Base-by-base conservation (phyloP, 345 rosid species). In the Reutealis trisperma region DNA sequence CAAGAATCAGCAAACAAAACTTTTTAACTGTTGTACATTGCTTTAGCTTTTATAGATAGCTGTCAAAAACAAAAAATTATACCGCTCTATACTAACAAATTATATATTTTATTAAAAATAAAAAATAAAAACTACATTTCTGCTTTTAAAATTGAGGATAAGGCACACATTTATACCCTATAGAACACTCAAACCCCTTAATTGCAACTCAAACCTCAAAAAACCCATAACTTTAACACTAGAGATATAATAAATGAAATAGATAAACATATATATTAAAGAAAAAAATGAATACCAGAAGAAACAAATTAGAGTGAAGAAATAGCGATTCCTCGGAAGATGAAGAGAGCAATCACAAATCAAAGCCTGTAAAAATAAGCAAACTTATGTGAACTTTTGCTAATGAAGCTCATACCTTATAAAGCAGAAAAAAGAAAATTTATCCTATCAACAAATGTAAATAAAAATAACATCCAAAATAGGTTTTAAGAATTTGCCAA, bases 231-330 rank as follows among this genome's bases (percentile, higher is more conserved):
- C 59, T 37, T 58, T 6, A 59, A 70, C 73, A 44, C 54, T 24
- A 41, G 57, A 42, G 18, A 55, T 59, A 42, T 45, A 61, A 72
- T 18, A 37, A 19, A 44, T 45, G 27, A 47, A 60, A 42, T 14
- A 22, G 47, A 72, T 1, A 22, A 45, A 73, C 18, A 45, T 9
- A 60, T 44, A 73, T 60, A 42, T 41, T 4, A 15, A 7, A 58
- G 5, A n/a, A 41, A 24, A 73, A 73, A 13, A 42, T 45, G 59
- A 27, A 73, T 61, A 73, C 59, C 76, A 16, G 5, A 61, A 16
- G 27, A 73, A 45, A 27, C 42, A 16, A 30, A 45, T 14, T 21
- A 24, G 8, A 8, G 30, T 7, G 59, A 18, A 21, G 12, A 27
- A 44, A 24, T 5, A 16, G 68, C 22, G 13, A 42, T 32, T 27